Evolutionary conservation across 305 asterid genomes (phyloP).

Genomic region (Fraxinus sp.): DNA sequence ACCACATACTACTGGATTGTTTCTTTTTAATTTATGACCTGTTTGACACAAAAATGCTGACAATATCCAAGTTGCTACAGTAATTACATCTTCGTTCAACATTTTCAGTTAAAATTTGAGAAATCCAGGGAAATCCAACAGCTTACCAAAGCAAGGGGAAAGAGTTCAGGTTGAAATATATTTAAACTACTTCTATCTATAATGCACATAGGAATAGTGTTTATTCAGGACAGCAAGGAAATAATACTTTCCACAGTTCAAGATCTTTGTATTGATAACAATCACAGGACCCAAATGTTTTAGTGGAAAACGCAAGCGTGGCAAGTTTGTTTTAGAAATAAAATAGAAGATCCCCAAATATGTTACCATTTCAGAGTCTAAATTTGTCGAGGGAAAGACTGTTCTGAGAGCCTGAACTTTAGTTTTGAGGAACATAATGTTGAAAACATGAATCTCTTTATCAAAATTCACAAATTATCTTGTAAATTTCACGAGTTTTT

Average conservation of each 20-base stretch:
- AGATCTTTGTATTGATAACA: neutral
- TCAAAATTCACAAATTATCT: neutral
- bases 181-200: neutral
- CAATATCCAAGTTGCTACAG: neutral
- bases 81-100: neutral
- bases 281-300: slow-evolving; percentile 13
- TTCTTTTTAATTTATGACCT: neutral
- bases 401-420: neutral
- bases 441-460: neutral
- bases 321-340: neutral
- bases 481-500: neutral
- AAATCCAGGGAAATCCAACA: neutral
- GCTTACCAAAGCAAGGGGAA: neutral
- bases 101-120: neutral
- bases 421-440: neutral
- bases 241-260: neutral
- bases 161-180: neutral
- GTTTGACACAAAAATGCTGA: neutral
- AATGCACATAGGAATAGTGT: neutral
- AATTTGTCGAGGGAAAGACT: neutral
- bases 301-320: neutral
- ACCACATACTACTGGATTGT: neutral
- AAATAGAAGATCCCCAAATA: slow-evolving; percentile 1
- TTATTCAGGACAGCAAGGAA: neutral
- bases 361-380: neutral